Base-by-base conservation (phyloP, 768 basidiomycete genomes). In the Kockovaella imperatae region DNA sequence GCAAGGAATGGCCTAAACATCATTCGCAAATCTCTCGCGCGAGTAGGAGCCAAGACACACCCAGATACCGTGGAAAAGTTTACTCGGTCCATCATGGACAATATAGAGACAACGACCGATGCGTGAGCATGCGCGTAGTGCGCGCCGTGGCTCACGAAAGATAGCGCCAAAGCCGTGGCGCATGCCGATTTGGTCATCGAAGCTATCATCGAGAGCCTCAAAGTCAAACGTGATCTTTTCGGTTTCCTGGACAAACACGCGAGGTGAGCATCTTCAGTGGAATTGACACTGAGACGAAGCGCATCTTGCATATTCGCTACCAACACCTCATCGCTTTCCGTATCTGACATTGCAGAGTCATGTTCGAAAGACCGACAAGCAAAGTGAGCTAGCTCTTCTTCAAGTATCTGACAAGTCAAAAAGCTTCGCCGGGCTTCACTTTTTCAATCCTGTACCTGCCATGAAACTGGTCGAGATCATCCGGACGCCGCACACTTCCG, bases 381-480 rank as follows among this genome's bases (percentile, higher is more conserved):
- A 26, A 64, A 47, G 69, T 68, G 41, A 56, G 67, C 25, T 52
- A 1, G 3, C 2, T n/a, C n/a, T n/a, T n/a, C n/a, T n/a, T n/a
- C n/a, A n/a, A n/a, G n/a, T n/a, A 21, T 45, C 56, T 54, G 50
- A 54, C 21, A 1, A 7, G 35, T 31, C 11, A 45, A 8, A 11
- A 32, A 72, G 71, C 39, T 76, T 76, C 26, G 74, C 70, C 8
- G 73, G 73, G 17, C 54, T 76, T 7, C 75, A 76, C 50, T 74
- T 73, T 51, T 75, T 75, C 64, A 74, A 74, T 45, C 74, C 57
- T 24, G 60, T 60, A n/a, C 56, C 59, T 57, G 69, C 67, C 30
- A 76, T 75, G 74, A 73, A 73, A 43, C 59, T 72, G 24, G 73
- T 75, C 26, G 75, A 76, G 56, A 65, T 75, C 52, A 72, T 75